A percentile compares a stretch with the other conserved stretches of the same genome.
phyloP scores from a whole-genome alignment of 73 alveolate species.

The Breviolum minutum region DNA sequence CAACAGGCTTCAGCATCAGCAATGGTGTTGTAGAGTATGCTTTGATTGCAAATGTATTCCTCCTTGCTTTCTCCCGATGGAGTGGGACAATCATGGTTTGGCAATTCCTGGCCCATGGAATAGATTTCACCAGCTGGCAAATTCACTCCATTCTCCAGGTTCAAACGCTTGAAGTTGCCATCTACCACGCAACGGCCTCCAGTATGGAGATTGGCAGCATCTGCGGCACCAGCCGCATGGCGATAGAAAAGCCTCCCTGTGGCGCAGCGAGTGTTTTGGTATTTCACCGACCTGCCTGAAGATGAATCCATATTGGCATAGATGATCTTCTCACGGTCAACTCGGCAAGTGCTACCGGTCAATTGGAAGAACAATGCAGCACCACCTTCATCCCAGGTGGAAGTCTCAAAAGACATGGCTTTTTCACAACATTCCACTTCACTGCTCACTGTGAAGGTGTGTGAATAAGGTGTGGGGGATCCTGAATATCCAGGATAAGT shows the following conservation, averaged over 20 bases:
- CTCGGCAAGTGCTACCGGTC: neutral
- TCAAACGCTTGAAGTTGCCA: slow-evolving; percentile 52
- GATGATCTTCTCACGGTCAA: slow-evolving; percentile 71
- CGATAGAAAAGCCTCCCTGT: slow-evolving; percentile 56
- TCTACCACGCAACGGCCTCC: slow-evolving; percentile 72
- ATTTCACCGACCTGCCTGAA: slow-evolving; percentile 45
- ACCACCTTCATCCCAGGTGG: slow-evolving; percentile 76
- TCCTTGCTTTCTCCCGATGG: neutral
- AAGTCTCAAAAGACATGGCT: slow-evolving; percentile 64
- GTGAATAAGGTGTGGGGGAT: slow-evolving; percentile 3
- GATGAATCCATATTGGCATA: slow-evolving; percentile 76
- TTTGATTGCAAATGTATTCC: neutral
- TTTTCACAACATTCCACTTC: slow-evolving; percentile 50
- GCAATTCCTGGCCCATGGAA: slow-evolving; percentile 37
- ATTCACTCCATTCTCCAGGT: neutral
- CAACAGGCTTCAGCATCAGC: slow-evolving; percentile 62
- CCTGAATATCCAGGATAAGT: neutral
- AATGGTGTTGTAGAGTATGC: slow-evolving; percentile 23
- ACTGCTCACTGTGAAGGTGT: neutral
- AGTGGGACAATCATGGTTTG: slow-evolving; percentile 39
- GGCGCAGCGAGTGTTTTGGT: slow-evolving; percentile 68
- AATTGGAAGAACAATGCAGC: slow-evolving; percentile 61
- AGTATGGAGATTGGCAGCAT: slow-evolving; percentile 65
- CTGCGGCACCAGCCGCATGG: slow-evolving; percentile 77
- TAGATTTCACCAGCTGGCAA: slow-evolving; percentile 46